Percentiles rank a stretch among this genome's conserved stretches.
Conservation (phyloP, 768 basidiomycete species). For the Amanita muscaria region DNA sequence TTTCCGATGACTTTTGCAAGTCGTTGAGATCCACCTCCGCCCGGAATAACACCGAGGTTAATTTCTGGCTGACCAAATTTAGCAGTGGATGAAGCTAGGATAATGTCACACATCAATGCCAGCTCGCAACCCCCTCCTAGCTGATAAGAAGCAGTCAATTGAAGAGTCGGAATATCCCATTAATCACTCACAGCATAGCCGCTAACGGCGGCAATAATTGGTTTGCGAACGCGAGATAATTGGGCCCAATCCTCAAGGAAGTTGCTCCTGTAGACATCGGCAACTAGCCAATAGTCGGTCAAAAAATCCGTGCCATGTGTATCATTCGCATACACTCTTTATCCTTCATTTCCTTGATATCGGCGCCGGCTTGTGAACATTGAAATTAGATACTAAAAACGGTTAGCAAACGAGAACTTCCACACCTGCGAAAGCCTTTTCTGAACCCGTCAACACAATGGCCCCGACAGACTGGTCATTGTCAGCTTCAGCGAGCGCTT, state of each 20-base stretch:
- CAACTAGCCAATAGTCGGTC: constrained; percentile 33
- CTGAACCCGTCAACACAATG: constrained; percentile 87
- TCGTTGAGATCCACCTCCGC: constrained; percentile 90
- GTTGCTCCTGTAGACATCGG: constrained; percentile 80
- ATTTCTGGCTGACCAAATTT: constrained; percentile 96
- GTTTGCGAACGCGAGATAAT: constrained; percentile 71
- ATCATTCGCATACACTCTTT: constrained; percentile 64
- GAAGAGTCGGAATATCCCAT: not conserved
- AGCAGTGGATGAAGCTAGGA: constrained; percentile 83
- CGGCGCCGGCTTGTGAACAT: constrained; percentile 71
- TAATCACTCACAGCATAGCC: constrained; percentile 70
- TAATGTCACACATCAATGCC: constrained; percentile 93
- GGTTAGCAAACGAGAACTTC: constrained; percentile 7
- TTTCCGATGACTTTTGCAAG: constrained; percentile 83
- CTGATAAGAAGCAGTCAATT: constrained; percentile 30
- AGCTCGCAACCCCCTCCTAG: constrained; percentile 97
- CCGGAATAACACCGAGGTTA: constrained; percentile 90
- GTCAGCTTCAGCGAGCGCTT: constrained; percentile 64
- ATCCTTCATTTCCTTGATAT: constrained; percentile 99
- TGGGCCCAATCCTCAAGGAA: constrained; percentile 83
- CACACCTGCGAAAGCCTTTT: constrained; percentile 88
- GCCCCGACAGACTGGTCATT: constrained; percentile 66
- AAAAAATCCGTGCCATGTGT: not conserved
- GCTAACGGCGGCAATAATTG: constrained; percentile 92
- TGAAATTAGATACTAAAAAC: not conserved